A percentile compares a stretch with the other conserved stretches of the same genome.
These are phyloP conservation scores for Termitomyces sp. DNA, from an alignment of 768 basidiomycete genomes.

Conservation along the genomic window DNA sequence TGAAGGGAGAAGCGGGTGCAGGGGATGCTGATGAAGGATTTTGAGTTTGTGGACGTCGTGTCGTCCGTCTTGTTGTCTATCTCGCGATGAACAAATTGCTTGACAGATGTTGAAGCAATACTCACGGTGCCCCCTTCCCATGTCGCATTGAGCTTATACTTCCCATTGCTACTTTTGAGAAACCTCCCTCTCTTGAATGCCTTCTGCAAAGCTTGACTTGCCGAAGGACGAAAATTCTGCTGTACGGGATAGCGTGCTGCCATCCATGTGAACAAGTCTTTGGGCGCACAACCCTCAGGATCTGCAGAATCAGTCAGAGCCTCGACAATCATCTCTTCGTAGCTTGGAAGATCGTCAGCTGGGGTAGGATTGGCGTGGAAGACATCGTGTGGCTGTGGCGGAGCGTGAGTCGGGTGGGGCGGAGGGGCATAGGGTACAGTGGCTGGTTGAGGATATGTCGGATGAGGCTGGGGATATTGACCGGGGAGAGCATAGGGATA, in stretches of 20 bases:
- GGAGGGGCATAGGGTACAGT: slow-evolving; percentile 30
- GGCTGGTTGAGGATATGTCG: slow-evolving; percentile 35
- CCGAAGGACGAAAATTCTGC: slow-evolving; percentile 86
- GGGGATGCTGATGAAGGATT: slow-evolving; percentile 24
- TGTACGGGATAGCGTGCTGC: slow-evolving; percentile 76
- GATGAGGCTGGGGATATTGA: slow-evolving; percentile 16
- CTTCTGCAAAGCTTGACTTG: slow-evolving; percentile 86
- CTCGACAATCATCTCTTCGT: slow-evolving; percentile 90
- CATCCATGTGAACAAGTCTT: slow-evolving; percentile 83
- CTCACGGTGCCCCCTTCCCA: slow-evolving; percentile 85
- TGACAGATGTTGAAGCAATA: slow-evolving; percentile 8
- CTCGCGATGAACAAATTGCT: background rate
- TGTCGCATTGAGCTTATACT: slow-evolving; percentile 68
- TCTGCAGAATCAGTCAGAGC: slow-evolving; percentile 66
- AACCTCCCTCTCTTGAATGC: slow-evolving; percentile 80
- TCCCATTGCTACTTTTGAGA: slow-evolving; percentile 68
- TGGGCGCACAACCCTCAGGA: slow-evolving; percentile 78
- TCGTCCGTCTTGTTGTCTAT: slow-evolving; percentile 76
- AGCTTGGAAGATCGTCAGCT: slow-evolving; percentile 69
- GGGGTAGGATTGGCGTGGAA: slow-evolving; percentile 19
- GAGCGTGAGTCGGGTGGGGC: slow-evolving; percentile 27
- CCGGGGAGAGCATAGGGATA: slow-evolving; percentile 9
- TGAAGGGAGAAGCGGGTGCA: slow-evolving; percentile 51
- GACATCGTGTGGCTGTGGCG: slow-evolving; percentile 19
- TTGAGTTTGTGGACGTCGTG: slow-evolving; percentile 73